Evolutionary conservation across 306 rosid genomes (phyloP).

Genomic region (Fragaria ananassa): DNA sequence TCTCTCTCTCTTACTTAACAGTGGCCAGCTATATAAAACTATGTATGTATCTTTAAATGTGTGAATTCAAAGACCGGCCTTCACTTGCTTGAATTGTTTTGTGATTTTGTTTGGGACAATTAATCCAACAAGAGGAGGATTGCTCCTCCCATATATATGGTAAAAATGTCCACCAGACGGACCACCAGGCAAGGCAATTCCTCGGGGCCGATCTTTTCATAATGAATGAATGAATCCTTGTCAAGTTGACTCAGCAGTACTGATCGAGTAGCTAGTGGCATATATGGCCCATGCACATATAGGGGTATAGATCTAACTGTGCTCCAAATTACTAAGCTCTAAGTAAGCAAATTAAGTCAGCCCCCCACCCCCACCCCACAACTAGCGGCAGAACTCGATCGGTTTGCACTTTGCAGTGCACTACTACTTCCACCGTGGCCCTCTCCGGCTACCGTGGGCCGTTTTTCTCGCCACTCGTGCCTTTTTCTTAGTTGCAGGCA

Average conservation of each 20-base stretch:
- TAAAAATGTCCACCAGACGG: not conserved
- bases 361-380: not conserved
- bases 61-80: constrained; percentile 1
- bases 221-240: not conserved
- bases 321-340: not conserved
- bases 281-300: constrained; percentile 8
- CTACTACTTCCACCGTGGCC: not conserved
- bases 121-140: not conserved
- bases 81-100: constrained; percentile 7
- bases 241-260: constrained; percentile 11
- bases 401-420: not conserved
- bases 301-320: too few species aligned
- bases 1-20: not conserved
- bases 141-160: not conserved
- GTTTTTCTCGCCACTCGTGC: not conserved
- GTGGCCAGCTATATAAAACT: not conserved
- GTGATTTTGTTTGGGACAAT: not conserved
- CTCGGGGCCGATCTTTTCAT: constrained; percentile 20
- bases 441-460: constrained; percentile 4
- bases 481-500: too few species aligned
- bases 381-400: not conserved
- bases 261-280: not conserved
- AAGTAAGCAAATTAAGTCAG: not conserved
- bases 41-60: not conserved
- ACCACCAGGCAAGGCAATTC: not conserved